phyloP scores from a whole-genome alignment of 352 stramenopile genomes.

The Globisporangium recalcitrans region DNA sequence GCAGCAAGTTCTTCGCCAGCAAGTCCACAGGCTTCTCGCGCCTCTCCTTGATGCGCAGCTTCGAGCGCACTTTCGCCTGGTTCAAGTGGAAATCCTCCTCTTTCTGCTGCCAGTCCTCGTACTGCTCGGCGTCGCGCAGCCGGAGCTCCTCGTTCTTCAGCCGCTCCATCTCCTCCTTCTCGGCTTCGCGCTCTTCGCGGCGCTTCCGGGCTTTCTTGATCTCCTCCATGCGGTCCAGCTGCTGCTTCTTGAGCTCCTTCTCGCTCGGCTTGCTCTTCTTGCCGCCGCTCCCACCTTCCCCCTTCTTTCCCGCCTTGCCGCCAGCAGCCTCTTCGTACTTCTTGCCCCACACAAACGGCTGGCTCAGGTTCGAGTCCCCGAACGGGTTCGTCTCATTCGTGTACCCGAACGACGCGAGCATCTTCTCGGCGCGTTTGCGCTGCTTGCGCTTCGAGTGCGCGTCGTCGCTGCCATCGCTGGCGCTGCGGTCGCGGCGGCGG shows the following conservation, averaged over 20 bases:
- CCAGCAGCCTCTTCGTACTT: slow-evolving; percentile 86
- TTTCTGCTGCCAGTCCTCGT: slow-evolving; percentile 97
- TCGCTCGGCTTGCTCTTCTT: slow-evolving; percentile 22
- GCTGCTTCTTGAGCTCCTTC: slow-evolving; percentile 57
- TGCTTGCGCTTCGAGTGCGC: slow-evolving; percentile 51
- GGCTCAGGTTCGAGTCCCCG: slow-evolving; percentile 94
- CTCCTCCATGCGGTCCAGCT: slow-evolving; percentile 89
- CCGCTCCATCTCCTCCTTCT: slow-evolving; percentile 95
- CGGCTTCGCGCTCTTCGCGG: slow-evolving; percentile 80
- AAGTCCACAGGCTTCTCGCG: slow-evolving; percentile 96
- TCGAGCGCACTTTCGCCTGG: slow-evolving; percentile 90
- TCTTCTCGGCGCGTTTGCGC: slow-evolving; percentile 67
- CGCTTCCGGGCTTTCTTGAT: slow-evolving; percentile 94
- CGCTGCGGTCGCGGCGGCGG: background rate
- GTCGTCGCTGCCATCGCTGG: slow-evolving; percentile 14
- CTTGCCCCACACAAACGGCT: slow-evolving; percentile 97
- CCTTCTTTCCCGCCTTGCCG: slow-evolving; percentile 9
- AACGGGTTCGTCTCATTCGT: slow-evolving; percentile 99
- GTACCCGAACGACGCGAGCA: slow-evolving; percentile 91
- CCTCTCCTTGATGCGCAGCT: slow-evolving; percentile 82
- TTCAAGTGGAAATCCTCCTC: slow-evolving; percentile 97
- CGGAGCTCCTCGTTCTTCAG: slow-evolving; percentile 93
- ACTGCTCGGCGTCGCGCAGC: slow-evolving; percentile 94
- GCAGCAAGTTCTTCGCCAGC: slow-evolving; percentile 98
- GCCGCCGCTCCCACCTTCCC: background rate